phyloP scores from a whole-genome alignment of 1,284 basidiomycete genomes.

The Ustilago crameri region DNA sequence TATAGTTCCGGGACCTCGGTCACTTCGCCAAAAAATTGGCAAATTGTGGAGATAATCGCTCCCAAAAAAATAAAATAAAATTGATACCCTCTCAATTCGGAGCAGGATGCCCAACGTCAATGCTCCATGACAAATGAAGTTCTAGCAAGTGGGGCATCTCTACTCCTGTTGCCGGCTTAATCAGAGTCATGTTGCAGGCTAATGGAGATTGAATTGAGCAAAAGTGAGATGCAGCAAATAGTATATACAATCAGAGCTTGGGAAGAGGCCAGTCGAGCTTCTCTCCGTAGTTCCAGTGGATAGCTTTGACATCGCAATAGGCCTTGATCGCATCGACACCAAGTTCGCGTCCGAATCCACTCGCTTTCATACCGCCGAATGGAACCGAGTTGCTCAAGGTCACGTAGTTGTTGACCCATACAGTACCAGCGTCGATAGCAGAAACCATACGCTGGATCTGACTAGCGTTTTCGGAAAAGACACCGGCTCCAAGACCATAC shows the following conservation, averaged over 20 bases:
- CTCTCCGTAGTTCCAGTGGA: slow-evolving; percentile 26
- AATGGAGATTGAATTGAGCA: no score
- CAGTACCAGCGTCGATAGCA: slow-evolving; percentile 84
- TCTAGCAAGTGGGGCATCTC: no score
- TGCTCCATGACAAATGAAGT: no score
- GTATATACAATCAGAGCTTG: slow-evolving; percentile 9
- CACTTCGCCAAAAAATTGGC: no score
- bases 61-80: no score
- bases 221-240: no score
- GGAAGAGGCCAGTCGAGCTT: slow-evolving; percentile 25
- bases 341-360: slow-evolving; percentile 57
- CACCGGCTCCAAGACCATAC: slow-evolving; percentile 84
- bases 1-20: neutral
- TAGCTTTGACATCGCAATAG: slow-evolving; percentile 72
- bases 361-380: slow-evolving; percentile 60
- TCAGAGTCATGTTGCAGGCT: no score
- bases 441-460: slow-evolving; percentile 75
- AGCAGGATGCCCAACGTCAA: no score
- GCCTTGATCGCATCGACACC: slow-evolving; percentile 70
- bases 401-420: slow-evolving; percentile 75
- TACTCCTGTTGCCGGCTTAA: no score
- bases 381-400: slow-evolving; percentile 40
- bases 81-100: no score
- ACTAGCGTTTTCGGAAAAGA: slow-evolving; percentile 74
- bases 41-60: no score